Conservation (phyloP, 2,329 filamentous ascomycete species). For the Mollisiaceae sp. region DNA sequence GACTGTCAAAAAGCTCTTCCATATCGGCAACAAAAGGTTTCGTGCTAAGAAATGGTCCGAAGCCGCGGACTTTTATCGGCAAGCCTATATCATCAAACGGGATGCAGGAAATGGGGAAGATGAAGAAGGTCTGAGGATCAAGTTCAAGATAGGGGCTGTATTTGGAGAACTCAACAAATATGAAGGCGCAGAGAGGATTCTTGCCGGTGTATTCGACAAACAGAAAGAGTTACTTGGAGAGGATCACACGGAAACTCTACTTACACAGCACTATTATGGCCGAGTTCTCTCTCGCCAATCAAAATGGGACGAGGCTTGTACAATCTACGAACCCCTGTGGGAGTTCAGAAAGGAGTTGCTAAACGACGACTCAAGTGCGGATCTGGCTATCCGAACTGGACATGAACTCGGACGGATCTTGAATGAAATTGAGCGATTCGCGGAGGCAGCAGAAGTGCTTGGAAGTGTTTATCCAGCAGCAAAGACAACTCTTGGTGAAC, state of each 20-base stretch:
- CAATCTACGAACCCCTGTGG: neutral
- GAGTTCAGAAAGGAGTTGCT: neutral
- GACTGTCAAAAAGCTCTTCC: neutral
- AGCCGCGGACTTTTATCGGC: neutral
- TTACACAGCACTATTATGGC: neutral
- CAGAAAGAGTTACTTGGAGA: neutral
- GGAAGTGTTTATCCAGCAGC: neutral
- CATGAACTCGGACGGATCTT: neutral
- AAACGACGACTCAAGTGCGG: neutral
- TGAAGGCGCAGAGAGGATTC: neutral
- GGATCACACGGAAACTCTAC: neutral
- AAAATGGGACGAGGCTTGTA: neutral
- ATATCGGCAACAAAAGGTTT: neutral
- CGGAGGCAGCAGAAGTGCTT: neutral
- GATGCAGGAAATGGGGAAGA: neutral
- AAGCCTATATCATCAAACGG: neutral
- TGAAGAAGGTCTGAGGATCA: slow-evolving; percentile 1
- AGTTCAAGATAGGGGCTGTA: slow-evolving; percentile 3
- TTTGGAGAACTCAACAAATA: slow-evolving; percentile 4
- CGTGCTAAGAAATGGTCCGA: neutral
- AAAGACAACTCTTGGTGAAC: neutral
- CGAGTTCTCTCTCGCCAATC: neutral
- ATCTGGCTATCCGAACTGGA: neutral
- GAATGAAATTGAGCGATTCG: neutral
- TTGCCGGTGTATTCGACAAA: neutral